These are phyloP conservation scores for Desmodesmus armatus DNA, from an alignment of 139 green algal species.

Conservation along the genomic window DNA sequence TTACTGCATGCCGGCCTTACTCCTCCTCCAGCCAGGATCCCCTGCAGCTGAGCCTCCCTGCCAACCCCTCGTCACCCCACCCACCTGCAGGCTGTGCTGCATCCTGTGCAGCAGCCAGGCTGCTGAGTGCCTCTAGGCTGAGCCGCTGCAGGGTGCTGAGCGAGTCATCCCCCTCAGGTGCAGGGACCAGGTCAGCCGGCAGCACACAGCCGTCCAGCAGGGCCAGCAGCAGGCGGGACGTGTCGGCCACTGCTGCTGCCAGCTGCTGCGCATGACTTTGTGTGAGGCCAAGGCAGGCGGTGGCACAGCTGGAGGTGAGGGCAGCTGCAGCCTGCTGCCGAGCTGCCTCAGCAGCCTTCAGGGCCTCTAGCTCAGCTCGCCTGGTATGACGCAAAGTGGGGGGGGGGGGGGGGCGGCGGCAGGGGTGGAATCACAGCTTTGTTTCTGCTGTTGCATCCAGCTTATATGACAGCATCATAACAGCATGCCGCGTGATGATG, in stretches of 20 bases:
- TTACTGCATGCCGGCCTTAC: too few relatives aligned
- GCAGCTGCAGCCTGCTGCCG: constrained; percentile 41
- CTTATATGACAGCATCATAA: too few relatives aligned
- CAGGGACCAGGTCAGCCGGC: constrained; percentile 62
- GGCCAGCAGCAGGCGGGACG: constrained; percentile 44
- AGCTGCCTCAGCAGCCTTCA: constrained; percentile 45
- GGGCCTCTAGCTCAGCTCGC: constrained; percentile 40
- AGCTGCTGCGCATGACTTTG: background rate
- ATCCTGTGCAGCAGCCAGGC: constrained; percentile 49
- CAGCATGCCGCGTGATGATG: too few relatives aligned
- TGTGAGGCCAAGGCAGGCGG: background rate
- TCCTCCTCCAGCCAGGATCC: too few relatives aligned
- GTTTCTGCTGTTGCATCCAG: too few relatives aligned
- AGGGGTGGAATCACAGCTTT: too few relatives aligned
- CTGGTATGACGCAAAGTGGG: constrained; percentile 21
- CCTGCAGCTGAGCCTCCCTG: too few relatives aligned
- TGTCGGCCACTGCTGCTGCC: background rate
- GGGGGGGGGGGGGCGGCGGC: background rate
- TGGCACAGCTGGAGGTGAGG: constrained; percentile 7
- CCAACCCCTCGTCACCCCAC: too few relatives aligned
- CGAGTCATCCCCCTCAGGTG: constrained; percentile 35
- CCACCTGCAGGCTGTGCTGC: constrained; percentile 15
- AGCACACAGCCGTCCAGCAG: constrained; percentile 66
- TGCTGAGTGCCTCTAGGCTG: constrained; percentile 56
- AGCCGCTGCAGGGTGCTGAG: constrained; percentile 48